Percentiles rank a stretch among this genome's conserved stretches.
Evolutionary conservation across 2,329 filamentous ascomycete species (phyloP).

Genomic region (Sporothrix pseudoabietina): DNA sequence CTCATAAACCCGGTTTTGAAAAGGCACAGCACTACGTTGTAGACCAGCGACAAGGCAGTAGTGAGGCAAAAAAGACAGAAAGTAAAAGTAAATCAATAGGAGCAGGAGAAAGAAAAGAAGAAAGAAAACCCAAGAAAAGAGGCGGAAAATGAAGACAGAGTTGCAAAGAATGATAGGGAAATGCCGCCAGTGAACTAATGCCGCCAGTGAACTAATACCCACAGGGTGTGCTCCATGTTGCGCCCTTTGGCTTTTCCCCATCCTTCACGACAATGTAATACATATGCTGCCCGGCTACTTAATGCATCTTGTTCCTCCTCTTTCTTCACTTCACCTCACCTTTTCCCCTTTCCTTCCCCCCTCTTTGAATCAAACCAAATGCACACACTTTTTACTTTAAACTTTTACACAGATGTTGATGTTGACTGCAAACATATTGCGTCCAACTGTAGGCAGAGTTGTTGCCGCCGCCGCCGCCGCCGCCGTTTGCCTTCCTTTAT

Average conservation of each 20-base stretch:
- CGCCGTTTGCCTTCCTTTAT: not conserved
- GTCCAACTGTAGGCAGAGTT: conserved; percentile 17
- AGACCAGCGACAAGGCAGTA: not conserved
- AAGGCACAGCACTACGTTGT: not conserved
- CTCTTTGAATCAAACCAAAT: not conserved
- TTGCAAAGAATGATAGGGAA: not conserved
- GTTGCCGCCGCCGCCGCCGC: not conserved
- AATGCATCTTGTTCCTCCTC: not conserved
- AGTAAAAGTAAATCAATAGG: not conserved
- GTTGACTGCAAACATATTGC: not conserved
- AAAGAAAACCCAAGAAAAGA: not conserved
- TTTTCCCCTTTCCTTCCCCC: not conserved
- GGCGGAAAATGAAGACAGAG: not conserved
- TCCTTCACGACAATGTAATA: not conserved
- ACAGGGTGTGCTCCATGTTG: not conserved
- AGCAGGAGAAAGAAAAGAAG: not conserved
- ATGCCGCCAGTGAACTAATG: not conserved
- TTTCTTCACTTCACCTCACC: not conserved
- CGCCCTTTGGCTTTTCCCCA: not conserved
- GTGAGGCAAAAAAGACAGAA: not conserved
- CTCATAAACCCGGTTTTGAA: not conserved
- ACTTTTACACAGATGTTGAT: not conserved
- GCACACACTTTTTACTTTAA: not conserved
- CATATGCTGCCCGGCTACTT: not conserved
- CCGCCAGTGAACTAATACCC: not conserved